Conservation (phyloP, 2,329 filamentous ascomycete genomes). For the Phialophora chinensis region DNA sequence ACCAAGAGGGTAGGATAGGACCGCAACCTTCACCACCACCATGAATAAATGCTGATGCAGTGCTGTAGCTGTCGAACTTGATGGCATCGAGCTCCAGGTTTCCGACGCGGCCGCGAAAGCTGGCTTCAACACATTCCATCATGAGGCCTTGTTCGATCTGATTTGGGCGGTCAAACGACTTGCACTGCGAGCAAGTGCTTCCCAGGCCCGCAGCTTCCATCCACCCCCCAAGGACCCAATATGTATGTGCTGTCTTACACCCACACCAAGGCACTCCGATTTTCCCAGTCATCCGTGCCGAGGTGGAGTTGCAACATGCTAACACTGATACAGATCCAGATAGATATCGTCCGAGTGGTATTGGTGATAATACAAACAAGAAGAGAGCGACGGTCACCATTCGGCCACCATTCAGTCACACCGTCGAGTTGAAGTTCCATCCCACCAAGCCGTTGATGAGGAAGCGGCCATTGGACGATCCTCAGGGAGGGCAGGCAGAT, state of each 20-base stretch:
- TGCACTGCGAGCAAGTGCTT: constrained; percentile 15
- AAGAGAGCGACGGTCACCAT: constrained; percentile 24
- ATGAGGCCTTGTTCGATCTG: constrained; percentile 36
- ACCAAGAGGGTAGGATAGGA: constrained; percentile 37
- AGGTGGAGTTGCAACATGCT: background rate
- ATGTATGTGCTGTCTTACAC: constrained; percentile 1
- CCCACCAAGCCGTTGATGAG: constrained; percentile 25
- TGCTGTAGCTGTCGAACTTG: constrained; percentile 29
- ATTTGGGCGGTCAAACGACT: constrained; percentile 38
- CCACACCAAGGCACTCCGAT: too few relatives aligned
- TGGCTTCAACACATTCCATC: constrained; percentile 35
- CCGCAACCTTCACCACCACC: background rate
- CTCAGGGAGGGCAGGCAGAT: constrained; percentile 14
- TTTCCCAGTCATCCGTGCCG: background rate
- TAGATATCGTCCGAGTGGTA: constrained; percentile 36
- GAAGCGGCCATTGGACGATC: constrained; percentile 15
- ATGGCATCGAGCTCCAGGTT: constrained; percentile 34
- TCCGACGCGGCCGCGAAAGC: constrained; percentile 33
- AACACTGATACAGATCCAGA: constrained; percentile 29
- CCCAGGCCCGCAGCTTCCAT: background rate
- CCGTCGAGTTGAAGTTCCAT: constrained; percentile 23
- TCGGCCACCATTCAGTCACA: constrained; percentile 5
- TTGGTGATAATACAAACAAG: constrained; percentile 33
- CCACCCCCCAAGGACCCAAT: constrained; percentile 23
- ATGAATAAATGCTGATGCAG: constrained; percentile 11